Conservation (phyloP, 116 monocot species). For the Zostera marina region DNA sequence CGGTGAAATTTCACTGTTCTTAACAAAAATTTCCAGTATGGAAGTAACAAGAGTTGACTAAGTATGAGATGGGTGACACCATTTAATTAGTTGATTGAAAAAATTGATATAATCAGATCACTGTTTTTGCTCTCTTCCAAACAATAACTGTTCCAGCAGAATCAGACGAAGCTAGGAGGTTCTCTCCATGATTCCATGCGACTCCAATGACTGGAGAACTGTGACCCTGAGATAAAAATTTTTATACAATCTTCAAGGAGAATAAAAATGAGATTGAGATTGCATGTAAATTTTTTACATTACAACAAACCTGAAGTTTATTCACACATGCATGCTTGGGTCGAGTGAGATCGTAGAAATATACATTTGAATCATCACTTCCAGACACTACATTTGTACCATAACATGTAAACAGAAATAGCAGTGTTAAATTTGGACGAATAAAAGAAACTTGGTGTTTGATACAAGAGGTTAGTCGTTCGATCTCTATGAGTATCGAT, state of each 20-base stretch:
- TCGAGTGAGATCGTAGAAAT: constrained; percentile 93
- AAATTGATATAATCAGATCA: too few species aligned
- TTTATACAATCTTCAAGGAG: not conserved
- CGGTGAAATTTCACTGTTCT: too few species aligned
- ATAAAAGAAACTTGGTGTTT: not conserved
- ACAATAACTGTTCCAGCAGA: constrained; percentile 85
- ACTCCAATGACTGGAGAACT: constrained; percentile 77
- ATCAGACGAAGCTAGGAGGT: constrained; percentile 84
- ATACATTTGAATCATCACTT: constrained; percentile 94
- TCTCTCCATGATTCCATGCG: constrained; percentile 98
- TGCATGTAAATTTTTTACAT: not conserved
- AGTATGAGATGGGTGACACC: not conserved
- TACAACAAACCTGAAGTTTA: constrained; percentile 70
- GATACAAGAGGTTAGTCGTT: too few species aligned
- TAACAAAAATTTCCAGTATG: not conserved
- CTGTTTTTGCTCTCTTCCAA: constrained; percentile 77
- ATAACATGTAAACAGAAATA: constrained; percentile 1
- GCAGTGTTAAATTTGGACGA: not conserved
- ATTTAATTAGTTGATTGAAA: too few species aligned
- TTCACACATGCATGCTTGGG: constrained; percentile 86
- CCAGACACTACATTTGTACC: constrained; percentile 51
- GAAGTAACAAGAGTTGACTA: not conserved
- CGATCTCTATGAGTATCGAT: too few species aligned
- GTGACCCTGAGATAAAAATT: constrained; percentile 52
- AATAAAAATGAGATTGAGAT: not conserved